These are phyloP conservation scores for Cucumis melo DNA, from an alignment of 306 rosid genomes.

Conservation along the genomic window DNA sequence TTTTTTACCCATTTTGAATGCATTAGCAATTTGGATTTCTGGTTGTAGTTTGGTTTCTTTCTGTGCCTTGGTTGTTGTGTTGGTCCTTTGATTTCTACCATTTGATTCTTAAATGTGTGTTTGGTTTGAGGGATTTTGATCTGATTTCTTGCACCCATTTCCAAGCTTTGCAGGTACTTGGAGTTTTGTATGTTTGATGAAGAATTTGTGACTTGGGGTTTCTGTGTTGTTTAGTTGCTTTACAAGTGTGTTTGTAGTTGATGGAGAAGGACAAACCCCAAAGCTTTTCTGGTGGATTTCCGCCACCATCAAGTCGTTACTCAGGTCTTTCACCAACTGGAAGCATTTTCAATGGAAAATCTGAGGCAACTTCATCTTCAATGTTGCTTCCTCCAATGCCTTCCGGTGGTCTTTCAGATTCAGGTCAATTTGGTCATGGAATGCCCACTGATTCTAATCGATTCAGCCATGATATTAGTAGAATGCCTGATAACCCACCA, in stretches of 20 bases:
- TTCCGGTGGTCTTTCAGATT: slow-evolving; percentile 37
- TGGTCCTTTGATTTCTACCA: background rate
- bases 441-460: slow-evolving; percentile 34
- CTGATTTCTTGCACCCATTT: background rate
- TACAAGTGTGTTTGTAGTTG: background rate
- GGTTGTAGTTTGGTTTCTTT: background rate
- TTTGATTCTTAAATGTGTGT: background rate
- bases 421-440: slow-evolving; percentile 41
- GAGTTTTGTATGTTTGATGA: background rate
- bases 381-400: slow-evolving; percentile 39
- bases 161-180: background rate
- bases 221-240: background rate
- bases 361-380: slow-evolving; percentile 38
- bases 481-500: slow-evolving; percentile 83
- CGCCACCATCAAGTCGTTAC: slow-evolving; percentile 58
- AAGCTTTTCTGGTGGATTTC: slow-evolving; percentile 51
- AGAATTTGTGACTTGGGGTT: background rate
- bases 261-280: slow-evolving; percentile 75
- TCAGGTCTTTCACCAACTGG: slow-evolving; percentile 37
- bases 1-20: background rate
- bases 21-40: background rate
- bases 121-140: background rate
- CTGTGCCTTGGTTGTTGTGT: background rate
- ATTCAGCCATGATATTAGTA: slow-evolving; percentile 86
- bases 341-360: slow-evolving; percentile 42